phyloP scores from a whole-genome alignment of 176 grass and related monocot genomes.

The Raddia guianensis region DNA sequence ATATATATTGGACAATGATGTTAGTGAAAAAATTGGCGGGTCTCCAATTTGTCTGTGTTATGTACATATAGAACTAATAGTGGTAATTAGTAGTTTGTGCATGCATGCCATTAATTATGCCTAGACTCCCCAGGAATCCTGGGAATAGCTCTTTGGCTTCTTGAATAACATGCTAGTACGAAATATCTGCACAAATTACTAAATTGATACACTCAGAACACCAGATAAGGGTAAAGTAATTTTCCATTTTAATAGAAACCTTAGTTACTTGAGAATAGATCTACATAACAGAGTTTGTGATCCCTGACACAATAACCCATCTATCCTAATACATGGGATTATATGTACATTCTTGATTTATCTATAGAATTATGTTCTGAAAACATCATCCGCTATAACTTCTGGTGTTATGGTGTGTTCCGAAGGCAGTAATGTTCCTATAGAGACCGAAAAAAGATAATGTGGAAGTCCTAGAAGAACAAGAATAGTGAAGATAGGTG shows the following conservation, averaged over 20 bases:
- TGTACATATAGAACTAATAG: no score
- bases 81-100: no score
- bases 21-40: no score
- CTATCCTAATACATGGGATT: not conserved
- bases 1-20: no score
- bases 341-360: not conserved
- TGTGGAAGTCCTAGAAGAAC: not conserved
- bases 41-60: no score
- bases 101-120: no score
- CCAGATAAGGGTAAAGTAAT: not conserved
- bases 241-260: not conserved
- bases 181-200: not conserved
- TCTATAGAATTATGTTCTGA: not conserved
- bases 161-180: not conserved
- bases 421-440: not conserved
- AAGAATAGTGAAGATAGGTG: not conserved
- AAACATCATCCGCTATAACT: conserved; percentile 1
- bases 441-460: not conserved
- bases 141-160: not conserved
- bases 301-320: not conserved
- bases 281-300: not conserved
- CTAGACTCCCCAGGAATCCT: no score
- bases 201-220: not conserved
- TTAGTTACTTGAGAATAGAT: not conserved
- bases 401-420: not conserved